These are phyloP conservation scores for Ogataea nonfermentans DNA, from an alignment of 805 yeast species.

Conservation along the genomic window DNA sequence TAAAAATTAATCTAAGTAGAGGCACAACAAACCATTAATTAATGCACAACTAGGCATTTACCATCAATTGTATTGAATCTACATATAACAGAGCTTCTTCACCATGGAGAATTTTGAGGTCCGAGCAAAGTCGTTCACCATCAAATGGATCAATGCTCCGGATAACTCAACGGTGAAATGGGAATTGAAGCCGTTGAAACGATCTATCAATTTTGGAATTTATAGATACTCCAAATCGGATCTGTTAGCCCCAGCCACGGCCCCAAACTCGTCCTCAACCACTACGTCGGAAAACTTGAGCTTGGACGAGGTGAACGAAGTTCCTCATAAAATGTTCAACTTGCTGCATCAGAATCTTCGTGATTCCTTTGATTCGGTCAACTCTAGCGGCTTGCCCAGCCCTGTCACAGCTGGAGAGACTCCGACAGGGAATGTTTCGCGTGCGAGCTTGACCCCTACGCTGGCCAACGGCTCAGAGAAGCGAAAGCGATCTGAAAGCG, in stretches of 20 bases:
- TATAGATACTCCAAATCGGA: constrained; percentile 30
- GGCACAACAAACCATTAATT: constrained; percentile 1
- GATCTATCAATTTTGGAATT: constrained; percentile 46
- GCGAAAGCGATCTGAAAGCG: constrained; percentile 18
- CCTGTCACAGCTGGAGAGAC: constrained; percentile 2
- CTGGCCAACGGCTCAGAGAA: constrained; percentile 1
- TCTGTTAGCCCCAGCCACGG: constrained; percentile 11
- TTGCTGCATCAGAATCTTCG: constrained; percentile 19
- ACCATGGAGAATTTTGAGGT: constrained; percentile 87
- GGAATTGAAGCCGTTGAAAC: constrained; percentile 77
- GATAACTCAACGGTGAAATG: constrained; percentile 66
- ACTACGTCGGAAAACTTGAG: constrained; percentile 24
- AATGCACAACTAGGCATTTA: background rate
- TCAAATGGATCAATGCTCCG: constrained; percentile 86
- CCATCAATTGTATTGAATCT: background rate
- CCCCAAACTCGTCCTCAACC: constrained; percentile 17
- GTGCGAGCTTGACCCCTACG: background rate
- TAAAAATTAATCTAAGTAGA: constrained; percentile 1
- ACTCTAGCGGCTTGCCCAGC: constrained; percentile 8
- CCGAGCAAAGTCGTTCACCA: constrained; percentile 82
- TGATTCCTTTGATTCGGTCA: constrained; percentile 23
- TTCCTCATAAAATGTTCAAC: constrained; percentile 30
- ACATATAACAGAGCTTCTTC: background rate
- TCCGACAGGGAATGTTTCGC: background rate
- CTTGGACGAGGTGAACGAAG: constrained; percentile 31